Percentiles rank a stretch among this genome's conserved stretches.
phyloP scores from a whole-genome alignment of 2,329 filamentous ascomycete genomes.

The Botrytis squamosa region DNA sequence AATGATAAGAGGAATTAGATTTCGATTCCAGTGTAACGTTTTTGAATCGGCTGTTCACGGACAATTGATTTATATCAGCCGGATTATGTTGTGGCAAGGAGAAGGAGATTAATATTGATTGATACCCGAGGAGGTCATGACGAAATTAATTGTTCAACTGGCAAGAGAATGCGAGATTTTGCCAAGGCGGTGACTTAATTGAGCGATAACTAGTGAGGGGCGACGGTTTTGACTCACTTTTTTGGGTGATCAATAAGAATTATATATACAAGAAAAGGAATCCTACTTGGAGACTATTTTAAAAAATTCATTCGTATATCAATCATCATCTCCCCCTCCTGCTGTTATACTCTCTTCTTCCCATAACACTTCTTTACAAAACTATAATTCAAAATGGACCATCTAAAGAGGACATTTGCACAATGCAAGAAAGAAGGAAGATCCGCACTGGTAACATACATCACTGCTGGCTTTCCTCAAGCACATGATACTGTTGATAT shows the following conservation, averaged over 20 bases:
- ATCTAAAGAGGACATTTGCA: conserved; percentile 55
- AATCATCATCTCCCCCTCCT: not conserved
- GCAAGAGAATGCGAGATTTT: conserved; percentile 27
- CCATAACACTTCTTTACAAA: not conserved
- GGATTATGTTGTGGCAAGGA: not conserved
- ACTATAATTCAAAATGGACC: conserved; percentile 41
- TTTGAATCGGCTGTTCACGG: not conserved
- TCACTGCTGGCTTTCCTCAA: conserved; percentile 89
- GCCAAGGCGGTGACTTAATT: conserved; percentile 10
- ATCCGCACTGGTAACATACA: conserved; percentile 84
- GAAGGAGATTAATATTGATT: not conserved
- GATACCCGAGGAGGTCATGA: not conserved
- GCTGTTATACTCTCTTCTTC: not conserved
- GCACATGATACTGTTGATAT: conserved; percentile 80
- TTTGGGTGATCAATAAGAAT: conserved; percentile 8
- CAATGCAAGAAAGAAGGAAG: conserved; percentile 54
- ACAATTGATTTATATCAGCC: not conserved
- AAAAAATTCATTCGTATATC: not conserved
- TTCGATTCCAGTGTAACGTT: not conserved
- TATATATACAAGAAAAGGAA: conserved; percentile 1
- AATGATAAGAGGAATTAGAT: not conserved
- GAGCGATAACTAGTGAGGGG: conserved; percentile 16
- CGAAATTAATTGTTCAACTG: not conserved
- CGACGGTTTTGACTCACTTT: conserved; percentile 5
- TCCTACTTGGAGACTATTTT: not conserved